Evolutionary conservation across 2,329 filamentous ascomycete genomes (phyloP), one percentile per base, ranked within the genome.

Genomic region (Herpotrichia juniperi): DNA sequence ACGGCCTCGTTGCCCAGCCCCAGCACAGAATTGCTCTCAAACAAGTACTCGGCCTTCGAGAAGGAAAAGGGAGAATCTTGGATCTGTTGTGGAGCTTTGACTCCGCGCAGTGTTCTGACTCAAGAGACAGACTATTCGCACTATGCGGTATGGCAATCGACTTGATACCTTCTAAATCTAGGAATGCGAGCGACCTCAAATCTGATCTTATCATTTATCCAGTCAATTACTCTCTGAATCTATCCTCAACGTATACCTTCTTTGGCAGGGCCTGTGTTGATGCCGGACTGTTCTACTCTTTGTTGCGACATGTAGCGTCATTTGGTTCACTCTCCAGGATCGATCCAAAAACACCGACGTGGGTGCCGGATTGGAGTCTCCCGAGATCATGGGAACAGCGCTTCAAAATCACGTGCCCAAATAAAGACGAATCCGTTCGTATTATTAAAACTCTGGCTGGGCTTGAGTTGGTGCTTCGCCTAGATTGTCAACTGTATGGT

Each of bases 321-420:
- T 39, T 39, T 39, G 34, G 34, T 8, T 10, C 10, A 8, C 17
- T 39, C 8, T 17, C 10, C 17, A 8, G 17, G 8, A 8, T 8
- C 8, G 16, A 39, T 47, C 2, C 19, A 4, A 12, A 37, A n/a
- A 19, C 21, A 4, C 44, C 44, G 8, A 37, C 44, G 5, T 47
- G 44, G 44, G 31, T 47, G 16, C 28, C 44, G 19, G 44, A 47
- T 24, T 39, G 34, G 34, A 39, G 34, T 39, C n/a, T n/a, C n/a
- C n/a, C n/a, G n/a, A n/a, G n/a, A n/a, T n/a, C n/a, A n/a, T n/a
- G n/a, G n/a, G n/a, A n/a, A n/a, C n/a, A n/a, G n/a, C n/a, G n/a
- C n/a, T n/a, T n/a, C n/a, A n/a, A n/a, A n/a, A n/a, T n/a, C n/a
- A n/a, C n/a, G n/a, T n/a, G n/a, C n/a, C n/a, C n/a, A n/a, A n/a